A percentile compares a stretch with the other conserved stretches of the same genome.
Evolutionary conservation across 306 rosid genomes (phyloP).

Genomic region (Cicer cuneatum): DNA sequence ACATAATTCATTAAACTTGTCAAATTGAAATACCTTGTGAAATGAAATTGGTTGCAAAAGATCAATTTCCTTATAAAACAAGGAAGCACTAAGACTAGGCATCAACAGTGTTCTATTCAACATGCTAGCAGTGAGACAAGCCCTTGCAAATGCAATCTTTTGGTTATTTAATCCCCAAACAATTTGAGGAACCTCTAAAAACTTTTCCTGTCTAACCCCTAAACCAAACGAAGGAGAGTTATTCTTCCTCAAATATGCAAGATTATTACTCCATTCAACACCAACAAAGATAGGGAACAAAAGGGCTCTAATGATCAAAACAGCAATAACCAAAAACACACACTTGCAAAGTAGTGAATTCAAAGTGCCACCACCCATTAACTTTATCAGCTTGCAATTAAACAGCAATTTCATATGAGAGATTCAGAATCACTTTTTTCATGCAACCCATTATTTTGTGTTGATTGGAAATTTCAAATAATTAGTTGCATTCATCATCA

Average conservation of each 20-base stretch:
- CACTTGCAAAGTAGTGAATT: constrained; percentile 65
- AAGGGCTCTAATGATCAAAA: constrained; percentile 62
- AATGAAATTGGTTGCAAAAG: constrained; percentile 74
- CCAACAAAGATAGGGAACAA: constrained; percentile 49
- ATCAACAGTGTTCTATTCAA: constrained; percentile 75
- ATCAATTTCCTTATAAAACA: constrained; percentile 86
- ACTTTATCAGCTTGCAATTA: constrained; percentile 47
- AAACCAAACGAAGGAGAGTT: constrained; percentile 36
- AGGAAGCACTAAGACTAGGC: constrained; percentile 91
- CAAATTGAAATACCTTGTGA: constrained; percentile 71
- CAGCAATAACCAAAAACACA: constrained; percentile 53
- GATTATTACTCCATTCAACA: constrained; percentile 47
- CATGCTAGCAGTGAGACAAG: constrained; percentile 78
- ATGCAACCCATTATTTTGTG: constrained; percentile 18
- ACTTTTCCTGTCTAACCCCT: constrained; percentile 55
- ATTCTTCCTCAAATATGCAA: constrained; percentile 44
- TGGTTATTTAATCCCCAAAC: constrained; percentile 94
- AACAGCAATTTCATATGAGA: constrained; percentile 52
- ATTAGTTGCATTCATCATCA: too few relatives aligned
- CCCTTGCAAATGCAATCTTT: constrained; percentile 91
- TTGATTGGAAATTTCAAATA: background rate
- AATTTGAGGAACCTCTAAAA: constrained; percentile 84
- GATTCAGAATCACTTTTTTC: constrained; percentile 17
- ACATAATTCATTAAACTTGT: constrained; percentile 71
- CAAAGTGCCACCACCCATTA: constrained; percentile 48